These are phyloP conservation scores for Cladobotryum mycophilum DNA, from an alignment of 2,329 filamentous ascomycete species.

Conservation along the genomic window DNA sequence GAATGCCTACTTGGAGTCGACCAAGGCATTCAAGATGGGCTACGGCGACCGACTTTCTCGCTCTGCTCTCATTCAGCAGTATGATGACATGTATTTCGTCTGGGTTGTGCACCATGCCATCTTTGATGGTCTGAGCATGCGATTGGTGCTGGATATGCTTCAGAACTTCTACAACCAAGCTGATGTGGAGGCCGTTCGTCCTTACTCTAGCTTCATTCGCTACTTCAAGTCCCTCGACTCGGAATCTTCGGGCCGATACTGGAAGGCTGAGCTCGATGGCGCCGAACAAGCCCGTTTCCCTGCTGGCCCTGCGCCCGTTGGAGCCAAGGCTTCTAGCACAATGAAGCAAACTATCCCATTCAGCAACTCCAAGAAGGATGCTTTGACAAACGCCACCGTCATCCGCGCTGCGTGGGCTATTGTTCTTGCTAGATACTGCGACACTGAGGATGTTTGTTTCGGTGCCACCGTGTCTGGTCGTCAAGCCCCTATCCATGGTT, in stretches of 20 bases:
- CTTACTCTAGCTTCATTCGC: slow-evolving; percentile 1
- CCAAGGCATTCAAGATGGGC: background rate
- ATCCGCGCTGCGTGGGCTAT: slow-evolving; percentile 9
- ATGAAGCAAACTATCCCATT: background rate
- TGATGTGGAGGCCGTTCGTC: background rate
- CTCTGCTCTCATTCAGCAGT: slow-evolving; percentile 2
- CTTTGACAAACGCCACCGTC: slow-evolving; percentile 2
- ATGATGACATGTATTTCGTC: background rate
- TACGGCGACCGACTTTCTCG: slow-evolving; percentile 9
- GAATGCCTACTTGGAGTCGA: too few species aligned
- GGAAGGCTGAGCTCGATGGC: background rate
- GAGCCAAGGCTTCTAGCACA: background rate
- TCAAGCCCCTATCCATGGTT: slow-evolving; percentile 6
- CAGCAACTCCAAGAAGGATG: background rate
- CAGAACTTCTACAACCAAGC: background rate
- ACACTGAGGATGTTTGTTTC: slow-evolving; percentile 12
- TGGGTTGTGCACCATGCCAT: slow-evolving; percentile 8
- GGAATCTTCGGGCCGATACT: background rate
- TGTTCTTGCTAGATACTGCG: slow-evolving; percentile 10
- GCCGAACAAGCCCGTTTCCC: background rate
- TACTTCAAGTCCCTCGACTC: slow-evolving; percentile 26
- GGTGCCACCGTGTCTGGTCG: slow-evolving; percentile 14
- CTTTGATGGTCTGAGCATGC: slow-evolving; percentile 14
- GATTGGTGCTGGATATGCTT: slow-evolving; percentile 7
- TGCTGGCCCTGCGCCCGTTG: background rate